Evolutionary conservation across 2,329 filamentous ascomycete genomes (phyloP), one percentile per base, ranked within the genome.

Genomic region (Colletotrichum phormii): DNA sequence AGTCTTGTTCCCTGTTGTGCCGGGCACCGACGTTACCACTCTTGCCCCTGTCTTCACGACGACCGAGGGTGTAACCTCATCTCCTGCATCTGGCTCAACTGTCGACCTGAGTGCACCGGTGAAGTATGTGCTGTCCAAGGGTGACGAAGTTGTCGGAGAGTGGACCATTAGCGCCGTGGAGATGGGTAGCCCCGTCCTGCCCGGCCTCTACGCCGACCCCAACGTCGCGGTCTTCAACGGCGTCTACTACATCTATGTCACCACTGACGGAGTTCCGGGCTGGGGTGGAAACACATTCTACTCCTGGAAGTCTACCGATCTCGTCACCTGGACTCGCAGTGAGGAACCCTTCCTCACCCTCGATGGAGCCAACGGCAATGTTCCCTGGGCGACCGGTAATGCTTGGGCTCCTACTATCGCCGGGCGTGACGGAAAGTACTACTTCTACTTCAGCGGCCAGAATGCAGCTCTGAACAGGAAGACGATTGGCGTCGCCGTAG

Each of bases 351-450:
- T 88, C 75, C 81, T 87, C 24, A 82, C 80, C 0, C 82, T 88
- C 1, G 82, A 87, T 54, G 85, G 85, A n/a, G 79, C 81, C 0
- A 79, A 77, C 29, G 85, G 85, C 12, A 86, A 91, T 69, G 86
- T 93, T 1, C 89, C 90, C 1, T 93, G 91, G 91, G 90, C 89
- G 0, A 87, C 84, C 1, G 91, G 91, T 72, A 91, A 92, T 76
- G 87, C 91, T 4, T 93, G 91, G 91, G 91, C 91, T 0, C 91
- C 91, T 0, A 90, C 91, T 64, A 91, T 91, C 2, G 89, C 89
- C 1, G 81, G 83, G 61, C 89, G 88, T 62, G 83, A 89, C 71
- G 89, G 89, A 0, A 90, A 90, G 80, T 93, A 89, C 80, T 92
- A 91, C 76, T 88, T 93, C 33, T 92, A 90, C 80, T 92, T 91